Evolutionary conservation across 1,284 basidiomycete species (phyloP).

Genomic region (Cutaneotrichosporon mucoides): DNA sequence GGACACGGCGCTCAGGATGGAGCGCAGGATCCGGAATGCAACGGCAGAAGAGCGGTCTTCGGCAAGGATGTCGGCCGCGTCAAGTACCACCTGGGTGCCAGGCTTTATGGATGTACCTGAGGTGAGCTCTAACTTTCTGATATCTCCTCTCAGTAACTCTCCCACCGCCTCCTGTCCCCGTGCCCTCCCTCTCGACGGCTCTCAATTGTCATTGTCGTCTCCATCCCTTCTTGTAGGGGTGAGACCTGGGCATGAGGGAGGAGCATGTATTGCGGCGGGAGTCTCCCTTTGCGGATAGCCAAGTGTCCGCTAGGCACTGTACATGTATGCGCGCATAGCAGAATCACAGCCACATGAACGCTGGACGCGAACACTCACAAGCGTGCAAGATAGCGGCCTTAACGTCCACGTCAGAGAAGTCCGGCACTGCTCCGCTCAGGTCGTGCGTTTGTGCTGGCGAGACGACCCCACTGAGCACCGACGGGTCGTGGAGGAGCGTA

Average conservation of each 20-base stretch:
- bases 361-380: slow-evolving; percentile 19
- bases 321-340: too few species aligned
- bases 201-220: too few species aligned
- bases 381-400: slow-evolving; percentile 13
- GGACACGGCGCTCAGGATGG: slow-evolving; percentile 19
- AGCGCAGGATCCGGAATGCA: slow-evolving; percentile 28
- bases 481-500: background rate
- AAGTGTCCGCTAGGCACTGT: too few species aligned
- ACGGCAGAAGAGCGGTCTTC: slow-evolving; percentile 32
- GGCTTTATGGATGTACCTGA: slow-evolving; percentile 18
- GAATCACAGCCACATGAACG: too few species aligned
- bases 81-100: slow-evolving; percentile 38
- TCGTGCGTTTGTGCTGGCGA: slow-evolving; percentile 3
- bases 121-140: background rate
- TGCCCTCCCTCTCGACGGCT: too few species aligned
- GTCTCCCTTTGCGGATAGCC: too few species aligned
- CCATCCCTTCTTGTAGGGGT: too few species aligned
- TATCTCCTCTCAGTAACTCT: too few species aligned
- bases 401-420: slow-evolving; percentile 9
- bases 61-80: slow-evolving; percentile 40
- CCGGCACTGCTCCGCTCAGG: slow-evolving; percentile 9
- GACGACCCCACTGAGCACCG: background rate
- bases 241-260: too few species aligned
- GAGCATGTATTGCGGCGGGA: too few species aligned
- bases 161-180: too few species aligned